Conservation (phyloP, 495 filamentous ascomycete species). For the Lasiosphaeris hirsuta region DNA sequence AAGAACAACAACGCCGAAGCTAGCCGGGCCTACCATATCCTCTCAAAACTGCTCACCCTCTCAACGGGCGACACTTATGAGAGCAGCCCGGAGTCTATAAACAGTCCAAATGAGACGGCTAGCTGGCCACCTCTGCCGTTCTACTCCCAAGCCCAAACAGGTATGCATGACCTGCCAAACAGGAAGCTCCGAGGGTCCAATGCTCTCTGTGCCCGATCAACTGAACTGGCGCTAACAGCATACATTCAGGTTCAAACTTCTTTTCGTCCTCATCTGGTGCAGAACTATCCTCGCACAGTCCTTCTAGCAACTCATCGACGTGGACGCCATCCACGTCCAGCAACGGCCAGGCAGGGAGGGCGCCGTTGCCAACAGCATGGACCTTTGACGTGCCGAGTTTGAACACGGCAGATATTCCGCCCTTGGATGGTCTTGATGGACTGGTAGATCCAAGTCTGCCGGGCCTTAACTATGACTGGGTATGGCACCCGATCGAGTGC, state of each 20-base stretch:
- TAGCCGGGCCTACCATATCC: slow-evolving; percentile 28
- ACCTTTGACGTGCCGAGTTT: slow-evolving; percentile 3
- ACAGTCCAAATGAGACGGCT: not conserved
- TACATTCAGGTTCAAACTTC: not conserved
- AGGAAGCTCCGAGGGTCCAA: not conserved
- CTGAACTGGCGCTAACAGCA: not conserved
- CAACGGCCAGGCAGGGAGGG: not conserved
- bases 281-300: not conserved
- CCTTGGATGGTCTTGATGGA: slow-evolving; percentile 10
- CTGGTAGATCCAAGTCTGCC: slow-evolving; percentile 19
- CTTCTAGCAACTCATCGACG: not conserved
- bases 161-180: not conserved
- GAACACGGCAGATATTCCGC: slow-evolving; percentile 2
- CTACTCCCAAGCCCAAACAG: not conserved
- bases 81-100: slow-evolving; percentile 19
- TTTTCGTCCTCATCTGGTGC: not conserved
- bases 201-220: too few relatives aligned
- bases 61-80: slow-evolving; percentile 21
- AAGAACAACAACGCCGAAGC: slow-evolving; percentile 20
- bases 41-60: slow-evolving; percentile 25
- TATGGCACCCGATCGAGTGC: slow-evolving; percentile 23
- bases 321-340: not conserved
- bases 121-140: not conserved
- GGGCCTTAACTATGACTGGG: slow-evolving; percentile 20
- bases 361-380: not conserved